A percentile compares a stretch with the other conserved stretches of the same genome.
Evolutionary conservation across 148 eudicot genomes (phyloP).

Genomic region (Polygonum maritimum): DNA sequence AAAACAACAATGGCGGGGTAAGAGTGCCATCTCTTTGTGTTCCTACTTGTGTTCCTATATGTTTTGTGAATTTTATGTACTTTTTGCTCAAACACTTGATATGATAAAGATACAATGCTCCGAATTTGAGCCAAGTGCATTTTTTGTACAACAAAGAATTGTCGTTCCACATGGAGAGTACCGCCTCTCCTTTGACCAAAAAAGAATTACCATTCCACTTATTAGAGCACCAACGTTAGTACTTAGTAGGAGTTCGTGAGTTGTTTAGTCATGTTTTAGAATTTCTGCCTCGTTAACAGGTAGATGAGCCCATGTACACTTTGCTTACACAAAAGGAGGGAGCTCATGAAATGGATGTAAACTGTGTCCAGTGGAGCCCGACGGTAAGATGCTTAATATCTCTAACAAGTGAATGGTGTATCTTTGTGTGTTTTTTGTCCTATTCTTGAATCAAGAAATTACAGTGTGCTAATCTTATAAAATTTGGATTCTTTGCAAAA

Average conservation of each 20-base stretch:
- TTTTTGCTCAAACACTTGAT: background rate
- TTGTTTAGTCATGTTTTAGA: background rate
- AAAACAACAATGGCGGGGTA: slow-evolving; percentile 60
- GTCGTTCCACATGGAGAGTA: background rate
- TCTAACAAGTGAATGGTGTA: background rate
- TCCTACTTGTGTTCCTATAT: slow-evolving; percentile 4
- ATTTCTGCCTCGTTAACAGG: slow-evolving; percentile 19
- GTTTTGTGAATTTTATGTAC: background rate
- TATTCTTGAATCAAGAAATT: background rate
- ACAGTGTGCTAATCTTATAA: background rate
- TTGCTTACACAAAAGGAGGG: slow-evolving; percentile 45
- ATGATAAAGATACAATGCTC: background rate
- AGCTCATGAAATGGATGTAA: slow-evolving; percentile 66
- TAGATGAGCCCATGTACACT: slow-evolving; percentile 40
- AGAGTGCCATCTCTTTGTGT: background rate
- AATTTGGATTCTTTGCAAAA: background rate
- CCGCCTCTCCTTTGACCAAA: background rate
- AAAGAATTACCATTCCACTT: background rate
- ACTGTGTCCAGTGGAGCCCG: slow-evolving; percentile 55
- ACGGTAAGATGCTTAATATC: slow-evolving; percentile 22
- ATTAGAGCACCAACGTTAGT: background rate
- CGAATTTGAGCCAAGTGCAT: background rate
- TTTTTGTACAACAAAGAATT: background rate
- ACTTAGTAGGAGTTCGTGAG: background rate
- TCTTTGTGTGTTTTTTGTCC: background rate